Evolutionary conservation across 352 stramenopile genomes (phyloP), one percentile per base, ranked within the genome.

Genomic region (Peronospora destructor): DNA sequence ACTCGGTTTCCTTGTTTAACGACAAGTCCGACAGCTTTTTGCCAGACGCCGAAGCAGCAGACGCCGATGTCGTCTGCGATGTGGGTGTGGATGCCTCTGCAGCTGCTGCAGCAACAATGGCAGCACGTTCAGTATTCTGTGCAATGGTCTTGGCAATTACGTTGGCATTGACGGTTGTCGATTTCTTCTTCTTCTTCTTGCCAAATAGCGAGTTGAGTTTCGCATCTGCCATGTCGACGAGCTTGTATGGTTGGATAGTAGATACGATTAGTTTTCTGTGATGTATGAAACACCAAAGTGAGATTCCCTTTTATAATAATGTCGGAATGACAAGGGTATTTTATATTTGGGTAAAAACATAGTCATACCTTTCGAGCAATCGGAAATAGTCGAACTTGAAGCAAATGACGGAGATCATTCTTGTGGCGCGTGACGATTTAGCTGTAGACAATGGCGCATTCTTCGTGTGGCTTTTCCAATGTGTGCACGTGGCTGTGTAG

Each of bases 151-250:
- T 87, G 42, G 73, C 76, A 53, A 86, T 85, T 36, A 80, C 72
- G 45, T 85, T 91, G 30, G 79, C 77, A 50, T 91, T 91, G 45
- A 88, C 69, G 36, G 71, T 83, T 17, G 68, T 85, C 40, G 67
- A 80, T 66, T 86, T 87, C 29, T 72, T 76, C 46, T 87, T 91
- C 73, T 91, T 91, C 66, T 84, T 86, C 71, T 87, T 88, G 64
- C 81, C 81, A 56, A 91, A 91, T 45, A 91, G 61, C 51, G 76
- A 88, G 63, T 78, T 85, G 53, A 91, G 74, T 68, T 91, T 91
- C 29, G 65, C 64, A 66, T 74, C 47, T 38, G 59, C 59, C 54
- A 74, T 76, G 29, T 48, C 28, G 23, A 49, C 52, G 19, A 21
- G 19, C 19, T 21, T 21, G 19, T 21, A 21, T 21, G 19, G 19